Conservation (phyloP, 148 eudicot species). For the Fagopyrum tataricum region DNA sequence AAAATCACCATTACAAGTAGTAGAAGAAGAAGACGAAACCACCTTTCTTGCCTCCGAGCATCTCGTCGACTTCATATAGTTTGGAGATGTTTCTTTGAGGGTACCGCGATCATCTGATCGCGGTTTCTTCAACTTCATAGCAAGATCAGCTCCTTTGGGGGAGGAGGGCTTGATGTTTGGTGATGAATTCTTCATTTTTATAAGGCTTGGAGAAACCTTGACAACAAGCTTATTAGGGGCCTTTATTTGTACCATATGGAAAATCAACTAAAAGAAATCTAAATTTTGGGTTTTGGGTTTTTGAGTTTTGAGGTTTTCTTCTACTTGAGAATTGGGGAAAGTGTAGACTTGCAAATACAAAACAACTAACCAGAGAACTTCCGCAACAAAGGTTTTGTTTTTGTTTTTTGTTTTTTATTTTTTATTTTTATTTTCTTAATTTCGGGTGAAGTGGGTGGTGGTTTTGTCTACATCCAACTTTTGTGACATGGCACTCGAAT, state of each 20-base stretch:
- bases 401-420: neutral
- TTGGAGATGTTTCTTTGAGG: conserved; percentile 33
- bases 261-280: conserved; percentile 7
- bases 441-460: neutral
- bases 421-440: no score
- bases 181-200: conserved; percentile 24
- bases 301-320: neutral
- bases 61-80: conserved; percentile 82
- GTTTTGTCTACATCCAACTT: conserved; percentile 1
- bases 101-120: conserved; percentile 51
- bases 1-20: conserved; percentile 29
- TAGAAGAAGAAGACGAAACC: conserved; percentile 14
- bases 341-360: neutral
- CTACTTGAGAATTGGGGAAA: neutral
- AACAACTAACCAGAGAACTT: neutral
- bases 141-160: conserved; percentile 30
- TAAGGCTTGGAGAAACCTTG: conserved; percentile 28
- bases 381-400: neutral
- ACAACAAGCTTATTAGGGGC: conserved; percentile 44
- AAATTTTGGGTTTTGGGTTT: conserved; percentile 5
- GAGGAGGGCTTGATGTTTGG: conserved; percentile 26
- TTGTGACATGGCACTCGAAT: neutral
- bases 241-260: conserved; percentile 71
- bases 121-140: conserved; percentile 32
- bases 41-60: conserved; percentile 67